Conservation (phyloP, 306 rosid species). For the Inga laurina region DNA sequence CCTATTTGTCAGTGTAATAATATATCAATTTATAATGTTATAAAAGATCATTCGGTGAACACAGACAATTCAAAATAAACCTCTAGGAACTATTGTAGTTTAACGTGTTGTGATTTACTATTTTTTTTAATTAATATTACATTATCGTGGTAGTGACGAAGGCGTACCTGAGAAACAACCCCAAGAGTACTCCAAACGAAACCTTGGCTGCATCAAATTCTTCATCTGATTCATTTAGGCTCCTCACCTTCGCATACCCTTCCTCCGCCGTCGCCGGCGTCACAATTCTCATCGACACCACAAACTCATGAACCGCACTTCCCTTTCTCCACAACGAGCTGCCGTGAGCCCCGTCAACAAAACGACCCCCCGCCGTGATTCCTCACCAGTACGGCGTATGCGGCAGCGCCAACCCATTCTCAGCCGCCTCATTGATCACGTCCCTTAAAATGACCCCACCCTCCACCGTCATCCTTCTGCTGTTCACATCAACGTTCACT, state of each 20-base stretch:
- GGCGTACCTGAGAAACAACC: constrained; percentile 71
- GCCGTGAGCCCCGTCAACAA: constrained; percentile 79
- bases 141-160: no score
- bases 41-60: no score
- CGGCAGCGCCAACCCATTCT: constrained; percentile 59
- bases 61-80: no score
- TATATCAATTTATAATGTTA: no score
- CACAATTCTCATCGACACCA: constrained; percentile 54
- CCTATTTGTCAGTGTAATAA: no score
- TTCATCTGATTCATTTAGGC: constrained; percentile 39
- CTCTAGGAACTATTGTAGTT: no score
- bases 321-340: constrained; percentile 81
- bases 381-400: constrained; percentile 87
- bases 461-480: constrained; percentile 52
- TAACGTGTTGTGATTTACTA: no score
- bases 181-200: constrained; percentile 80
- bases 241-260: constrained; percentile 61
- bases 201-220: constrained; percentile 73
- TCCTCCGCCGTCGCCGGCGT: constrained; percentile 47
- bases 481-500: constrained; percentile 44
- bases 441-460: constrained; percentile 66
- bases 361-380: constrained; percentile 62
- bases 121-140: no score
- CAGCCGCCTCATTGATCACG: constrained; percentile 59
- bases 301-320: constrained; percentile 74